phyloP scores from a whole-genome alignment of 805 yeast species.

The Pichia scutulata region DNA sequence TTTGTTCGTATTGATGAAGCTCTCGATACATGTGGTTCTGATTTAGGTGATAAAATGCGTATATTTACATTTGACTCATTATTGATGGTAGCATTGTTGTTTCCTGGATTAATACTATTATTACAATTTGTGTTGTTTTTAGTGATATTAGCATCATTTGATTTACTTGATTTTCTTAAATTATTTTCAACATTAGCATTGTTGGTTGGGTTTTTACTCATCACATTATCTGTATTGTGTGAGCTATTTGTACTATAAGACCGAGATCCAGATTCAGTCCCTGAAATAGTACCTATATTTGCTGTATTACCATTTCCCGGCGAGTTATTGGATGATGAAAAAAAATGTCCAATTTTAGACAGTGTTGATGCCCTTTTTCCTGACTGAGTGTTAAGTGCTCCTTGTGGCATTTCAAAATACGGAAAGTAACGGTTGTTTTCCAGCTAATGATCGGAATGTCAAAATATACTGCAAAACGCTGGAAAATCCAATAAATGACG shows the following conservation, averaged over 20 bases:
- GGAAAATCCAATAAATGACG: not conserved
- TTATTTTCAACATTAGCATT: not conserved
- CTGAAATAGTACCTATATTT: not conserved
- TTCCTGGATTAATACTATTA: not conserved
- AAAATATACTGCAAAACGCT: too few species aligned
- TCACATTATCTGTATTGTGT: not conserved
- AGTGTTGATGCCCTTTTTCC: conserved; percentile 6
- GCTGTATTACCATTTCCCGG: not conserved
- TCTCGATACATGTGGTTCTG: not conserved
- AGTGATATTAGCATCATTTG: not conserved
- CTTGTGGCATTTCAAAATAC: not conserved
- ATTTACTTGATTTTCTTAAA: not conserved
- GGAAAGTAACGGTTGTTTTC: not conserved
- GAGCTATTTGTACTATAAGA: not conserved
- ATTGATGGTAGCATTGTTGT: not conserved
- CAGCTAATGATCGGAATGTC: not conserved
- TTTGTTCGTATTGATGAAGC: conserved; percentile 3
- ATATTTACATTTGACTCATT: not conserved
- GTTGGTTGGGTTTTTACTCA: not conserved
- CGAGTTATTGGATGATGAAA: conserved; percentile 10
- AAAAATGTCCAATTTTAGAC: conserved; percentile 6
- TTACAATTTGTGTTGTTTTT: not conserved
- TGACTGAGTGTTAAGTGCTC: not conserved
- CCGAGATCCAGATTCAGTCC: not conserved
- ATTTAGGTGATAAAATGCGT: not conserved